Evolutionary conservation across 1,139 yeast genomes (phyloP).

Genomic region (Kluyveromyces marxianus): DNA sequence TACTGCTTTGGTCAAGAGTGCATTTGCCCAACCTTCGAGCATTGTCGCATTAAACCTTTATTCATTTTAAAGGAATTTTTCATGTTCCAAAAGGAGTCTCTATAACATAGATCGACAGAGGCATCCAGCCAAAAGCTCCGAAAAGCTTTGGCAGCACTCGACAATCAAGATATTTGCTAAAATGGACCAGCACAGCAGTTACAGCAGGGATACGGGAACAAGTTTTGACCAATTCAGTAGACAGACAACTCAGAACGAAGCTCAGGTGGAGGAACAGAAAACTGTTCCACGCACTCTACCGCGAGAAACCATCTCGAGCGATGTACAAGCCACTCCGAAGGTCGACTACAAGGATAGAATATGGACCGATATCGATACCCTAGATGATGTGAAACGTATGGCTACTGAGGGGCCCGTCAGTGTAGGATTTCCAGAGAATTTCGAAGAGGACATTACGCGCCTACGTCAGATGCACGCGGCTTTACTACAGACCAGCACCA

Average conservation of each 20-base stretch:
- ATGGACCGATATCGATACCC: conserved; percentile 84
- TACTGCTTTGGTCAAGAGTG: no score
- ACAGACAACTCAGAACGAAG: not conserved
- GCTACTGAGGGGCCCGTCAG: conserved; percentile 51
- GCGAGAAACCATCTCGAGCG: conserved; percentile 28
- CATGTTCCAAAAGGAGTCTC: no score
- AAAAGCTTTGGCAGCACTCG: no score
- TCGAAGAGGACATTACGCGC: conserved; percentile 47
- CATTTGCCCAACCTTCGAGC: no score
- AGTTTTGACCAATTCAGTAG: not conserved
- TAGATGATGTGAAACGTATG: conserved; percentile 71
- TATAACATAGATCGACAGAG: no score
- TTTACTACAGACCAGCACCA: conserved; percentile 49
- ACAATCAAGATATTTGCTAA: no score
- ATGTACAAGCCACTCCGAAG: conserved; percentile 42
- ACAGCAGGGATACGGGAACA: not conserved
- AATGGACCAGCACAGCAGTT: not conserved
- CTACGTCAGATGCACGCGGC: conserved; percentile 56
- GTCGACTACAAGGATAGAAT: conserved; percentile 61
- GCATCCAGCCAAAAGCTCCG: no score
- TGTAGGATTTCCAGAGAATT: conserved; percentile 46
- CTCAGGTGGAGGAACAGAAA: not conserved
- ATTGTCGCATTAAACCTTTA: no score
- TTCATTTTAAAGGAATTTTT: no score
- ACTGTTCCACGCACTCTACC: conserved; percentile 2